A percentile compares a stretch with the other conserved stretches of the same genome.
Conservation (phyloP, 2,329 filamentous ascomycete species). For the Botrytis galanthina region DNA sequence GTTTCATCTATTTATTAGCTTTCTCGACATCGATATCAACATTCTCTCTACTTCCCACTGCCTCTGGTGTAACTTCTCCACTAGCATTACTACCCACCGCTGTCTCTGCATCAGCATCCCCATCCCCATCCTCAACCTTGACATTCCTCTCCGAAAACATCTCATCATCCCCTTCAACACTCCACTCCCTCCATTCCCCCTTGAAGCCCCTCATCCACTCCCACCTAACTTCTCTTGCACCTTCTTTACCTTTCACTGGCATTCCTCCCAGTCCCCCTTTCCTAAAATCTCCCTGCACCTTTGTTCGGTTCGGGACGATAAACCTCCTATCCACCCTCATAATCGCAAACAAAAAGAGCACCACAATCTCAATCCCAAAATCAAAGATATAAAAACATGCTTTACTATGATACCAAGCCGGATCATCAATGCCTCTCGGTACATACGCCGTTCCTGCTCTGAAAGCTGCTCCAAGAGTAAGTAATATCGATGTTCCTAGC, state of each 20-base stretch:
- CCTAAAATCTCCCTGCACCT: conserved; percentile 49
- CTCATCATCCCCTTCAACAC: conserved; percentile 3
- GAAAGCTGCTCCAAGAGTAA: conserved; percentile 60
- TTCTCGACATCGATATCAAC: neutral
- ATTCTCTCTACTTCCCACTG: neutral
- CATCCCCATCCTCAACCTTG: neutral
- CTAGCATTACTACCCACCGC: neutral
- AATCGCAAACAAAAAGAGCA: conserved; percentile 66
- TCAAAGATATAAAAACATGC: conserved; percentile 76
- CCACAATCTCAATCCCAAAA: conserved; percentile 69
- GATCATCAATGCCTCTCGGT: neutral
- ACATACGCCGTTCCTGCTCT: conserved; percentile 58
- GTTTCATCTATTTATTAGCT: neutral
- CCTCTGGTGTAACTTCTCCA: neutral
- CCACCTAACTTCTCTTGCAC: neutral
- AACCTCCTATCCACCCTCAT: conserved; percentile 72
- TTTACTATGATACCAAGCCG: conserved; percentile 50
- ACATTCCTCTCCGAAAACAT: neutral
- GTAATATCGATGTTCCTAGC: conserved; percentile 53
- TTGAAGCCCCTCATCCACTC: conserved; percentile 15
- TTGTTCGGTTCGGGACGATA: conserved; percentile 67
- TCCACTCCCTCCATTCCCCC: conserved; percentile 13
- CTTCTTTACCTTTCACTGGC: neutral
- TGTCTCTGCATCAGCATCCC: neutral
- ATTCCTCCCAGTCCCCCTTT: neutral